phyloP scores from a whole-genome alignment of 371 early-diverging fungal genomes.

The Entomophthora muscae region DNA sequence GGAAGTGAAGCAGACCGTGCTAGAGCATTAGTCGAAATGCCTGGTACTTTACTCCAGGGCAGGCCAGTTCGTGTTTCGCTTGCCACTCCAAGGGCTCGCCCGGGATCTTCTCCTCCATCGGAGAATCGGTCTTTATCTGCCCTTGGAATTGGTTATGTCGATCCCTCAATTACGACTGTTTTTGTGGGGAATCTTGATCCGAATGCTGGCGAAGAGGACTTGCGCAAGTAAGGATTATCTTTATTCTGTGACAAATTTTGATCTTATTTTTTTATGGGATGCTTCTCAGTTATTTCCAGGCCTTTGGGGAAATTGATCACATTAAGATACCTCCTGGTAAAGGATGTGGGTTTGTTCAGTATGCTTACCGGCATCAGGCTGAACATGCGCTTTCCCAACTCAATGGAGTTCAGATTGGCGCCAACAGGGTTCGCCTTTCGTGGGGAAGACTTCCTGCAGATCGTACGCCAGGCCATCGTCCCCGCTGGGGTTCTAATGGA shows the following conservation, averaged over 20 bases:
- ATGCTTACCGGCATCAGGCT: constrained; percentile 55
- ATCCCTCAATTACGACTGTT: constrained; percentile 85
- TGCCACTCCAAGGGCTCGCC: constrained; percentile 59
- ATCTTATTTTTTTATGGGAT: not conserved
- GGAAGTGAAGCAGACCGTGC: constrained; percentile 47
- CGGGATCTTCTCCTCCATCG: constrained; percentile 31
- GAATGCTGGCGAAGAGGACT: constrained; percentile 63
- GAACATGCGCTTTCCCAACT: constrained; percentile 75
- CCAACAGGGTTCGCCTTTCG: constrained; percentile 63
- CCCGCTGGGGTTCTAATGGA: not conserved
- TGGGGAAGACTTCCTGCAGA: constrained; percentile 75
- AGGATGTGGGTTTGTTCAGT: constrained; percentile 89
- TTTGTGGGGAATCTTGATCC: constrained; percentile 82
- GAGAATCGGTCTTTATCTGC: constrained; percentile 24
- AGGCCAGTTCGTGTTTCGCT: constrained; percentile 68
- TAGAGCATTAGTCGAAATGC: constrained; percentile 63
- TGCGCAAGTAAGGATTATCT: constrained; percentile 21
- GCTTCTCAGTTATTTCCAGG: constrained; percentile 32
- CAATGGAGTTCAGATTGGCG: constrained; percentile 68
- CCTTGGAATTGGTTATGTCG: constrained; percentile 24
- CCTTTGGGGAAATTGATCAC: constrained; percentile 75
- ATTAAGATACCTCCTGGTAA: constrained; percentile 85
- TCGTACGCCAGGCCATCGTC: constrained; percentile 10
- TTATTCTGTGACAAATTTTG: not conserved
- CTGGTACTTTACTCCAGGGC: constrained; percentile 46